phyloP scores from a whole-genome alignment of 345 rosid species.

The Dimocarpus longan region DNA sequence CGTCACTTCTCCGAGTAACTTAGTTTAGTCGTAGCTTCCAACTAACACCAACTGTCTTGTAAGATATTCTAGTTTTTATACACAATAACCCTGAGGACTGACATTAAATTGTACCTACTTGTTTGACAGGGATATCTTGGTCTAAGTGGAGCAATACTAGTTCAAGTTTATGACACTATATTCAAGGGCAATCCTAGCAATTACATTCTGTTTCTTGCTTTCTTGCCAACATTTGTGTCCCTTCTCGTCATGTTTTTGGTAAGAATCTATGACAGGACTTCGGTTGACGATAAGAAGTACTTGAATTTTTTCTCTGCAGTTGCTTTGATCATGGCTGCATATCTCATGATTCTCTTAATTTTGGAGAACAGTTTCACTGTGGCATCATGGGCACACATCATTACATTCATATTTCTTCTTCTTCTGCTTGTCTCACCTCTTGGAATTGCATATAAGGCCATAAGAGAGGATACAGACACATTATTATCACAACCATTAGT shows the following conservation, averaged over 20 bases:
- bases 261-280: slow-evolving; percentile 50
- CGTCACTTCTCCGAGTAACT: no score
- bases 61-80: no score
- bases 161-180: slow-evolving; percentile 64
- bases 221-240: slow-evolving; percentile 58
- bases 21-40: no score
- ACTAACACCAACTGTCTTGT: no score
- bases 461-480: slow-evolving; percentile 36
- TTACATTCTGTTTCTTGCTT: slow-evolving; percentile 71
- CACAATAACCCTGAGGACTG: no score
- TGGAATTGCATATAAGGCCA: slow-evolving; percentile 57
- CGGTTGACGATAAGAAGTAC: slow-evolving; percentile 62
- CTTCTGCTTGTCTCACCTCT: slow-evolving; percentile 62
- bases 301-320: slow-evolving; percentile 69
- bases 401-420: slow-evolving; percentile 47
- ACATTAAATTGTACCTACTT: neutral
- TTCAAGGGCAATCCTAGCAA: slow-evolving; percentile 54
- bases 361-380: slow-evolving; percentile 54
- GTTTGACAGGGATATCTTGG: slow-evolving; percentile 82
- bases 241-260: slow-evolving; percentile 70
- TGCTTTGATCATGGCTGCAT: slow-evolving; percentile 63
- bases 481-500: slow-evolving; percentile 11
- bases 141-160: slow-evolving; percentile 78
- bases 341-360: slow-evolving; percentile 65
- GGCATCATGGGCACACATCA: slow-evolving; percentile 48